A percentile compares a stretch with the other conserved stretches of the same genome.
phyloP scores from a whole-genome alignment of 2,329 filamentous ascomycete genomes.

The Fusarium sp. region DNA sequence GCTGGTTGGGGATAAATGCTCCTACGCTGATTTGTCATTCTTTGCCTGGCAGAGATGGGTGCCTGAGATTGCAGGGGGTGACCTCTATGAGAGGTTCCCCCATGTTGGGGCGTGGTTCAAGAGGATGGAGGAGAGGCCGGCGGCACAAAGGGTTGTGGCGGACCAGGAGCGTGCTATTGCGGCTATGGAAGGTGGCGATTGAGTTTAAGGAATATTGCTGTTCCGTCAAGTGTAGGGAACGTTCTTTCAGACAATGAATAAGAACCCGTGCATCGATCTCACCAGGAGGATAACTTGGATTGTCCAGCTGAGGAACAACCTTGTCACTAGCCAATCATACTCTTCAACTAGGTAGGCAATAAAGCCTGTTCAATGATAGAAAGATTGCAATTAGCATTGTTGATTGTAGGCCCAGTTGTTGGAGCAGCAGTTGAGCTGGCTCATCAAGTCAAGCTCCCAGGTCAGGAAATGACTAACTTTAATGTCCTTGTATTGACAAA shows the following conservation, averaged over 20 bases:
- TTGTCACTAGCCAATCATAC: background rate
- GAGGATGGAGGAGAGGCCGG: background rate
- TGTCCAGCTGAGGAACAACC: background rate
- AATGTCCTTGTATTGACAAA: slow-evolving; percentile 28
- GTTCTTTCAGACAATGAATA: background rate
- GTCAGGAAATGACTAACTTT: background rate
- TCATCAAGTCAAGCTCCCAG: background rate
- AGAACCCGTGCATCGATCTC: background rate
- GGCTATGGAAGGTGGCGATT: background rate
- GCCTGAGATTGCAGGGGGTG: background rate
- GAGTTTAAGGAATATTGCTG: background rate
- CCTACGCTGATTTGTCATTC: background rate
- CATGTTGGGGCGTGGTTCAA: background rate
- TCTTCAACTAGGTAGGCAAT: background rate
- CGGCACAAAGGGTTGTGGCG: background rate
- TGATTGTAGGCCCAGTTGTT: background rate
- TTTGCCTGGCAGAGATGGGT: background rate
- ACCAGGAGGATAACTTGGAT: background rate
- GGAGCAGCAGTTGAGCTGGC: background rate
- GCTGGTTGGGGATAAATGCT: background rate
- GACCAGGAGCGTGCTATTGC: background rate
- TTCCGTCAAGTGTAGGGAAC: background rate
- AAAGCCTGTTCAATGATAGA: background rate
- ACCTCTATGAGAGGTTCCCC: background rate
- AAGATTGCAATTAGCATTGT: background rate